A percentile compares a stretch with the other conserved stretches of the same genome.
These are phyloP conservation scores for Ustanciosporium gigantosporum DNA, from an alignment of 1,284 basidiomycete species.

Conservation along the genomic window DNA sequence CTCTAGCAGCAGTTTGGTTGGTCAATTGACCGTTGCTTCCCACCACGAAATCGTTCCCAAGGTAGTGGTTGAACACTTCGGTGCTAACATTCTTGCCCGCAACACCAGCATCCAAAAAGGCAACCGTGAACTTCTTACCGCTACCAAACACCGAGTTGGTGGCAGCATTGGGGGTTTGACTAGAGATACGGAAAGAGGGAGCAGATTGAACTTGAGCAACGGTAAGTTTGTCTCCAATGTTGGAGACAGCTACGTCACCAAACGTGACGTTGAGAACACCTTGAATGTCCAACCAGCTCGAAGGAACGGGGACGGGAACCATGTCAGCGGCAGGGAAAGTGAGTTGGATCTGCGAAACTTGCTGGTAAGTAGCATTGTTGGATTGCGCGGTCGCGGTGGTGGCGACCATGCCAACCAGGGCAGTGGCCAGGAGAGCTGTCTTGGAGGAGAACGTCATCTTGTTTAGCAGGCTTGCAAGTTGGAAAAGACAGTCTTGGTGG, in stretches of 20 bases:
- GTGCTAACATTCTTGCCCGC: conserved; percentile 31
- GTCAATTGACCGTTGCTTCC: conserved; percentile 14
- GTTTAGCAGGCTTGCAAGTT: no score
- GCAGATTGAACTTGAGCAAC: conserved; percentile 36
- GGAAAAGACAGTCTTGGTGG: no score
- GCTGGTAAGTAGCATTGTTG: conserved; percentile 28
- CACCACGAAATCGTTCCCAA: conserved; percentile 37
- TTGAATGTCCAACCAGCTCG: conserved; percentile 39
- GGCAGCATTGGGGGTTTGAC: conserved; percentile 17
- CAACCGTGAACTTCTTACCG: conserved; percentile 30
- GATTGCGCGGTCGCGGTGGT: conserved; percentile 30
- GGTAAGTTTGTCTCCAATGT: conserved; percentile 36
- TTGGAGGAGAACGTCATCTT: conserved; percentile 36
- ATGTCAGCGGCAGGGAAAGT: conserved; percentile 37
- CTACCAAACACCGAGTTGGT: conserved; percentile 12
- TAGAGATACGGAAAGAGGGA: conserved; percentile 29
- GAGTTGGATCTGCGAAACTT: conserved; percentile 36
- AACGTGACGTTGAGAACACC: conserved; percentile 44
- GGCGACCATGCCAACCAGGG: conserved; percentile 16
- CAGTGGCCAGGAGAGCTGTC: conserved; percentile 22
- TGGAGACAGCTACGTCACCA: conserved; percentile 20
- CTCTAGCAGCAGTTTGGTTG: conserved; percentile 25
- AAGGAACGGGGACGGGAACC: conserved; percentile 22
- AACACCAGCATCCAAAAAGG: conserved; percentile 34
- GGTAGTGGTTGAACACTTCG: conserved; percentile 35